Percentiles rank a stretch among this genome's conserved stretches.
Conservation (phyloP, 2,329 filamentous ascomycete species). For the Curvularia sp. region DNA sequence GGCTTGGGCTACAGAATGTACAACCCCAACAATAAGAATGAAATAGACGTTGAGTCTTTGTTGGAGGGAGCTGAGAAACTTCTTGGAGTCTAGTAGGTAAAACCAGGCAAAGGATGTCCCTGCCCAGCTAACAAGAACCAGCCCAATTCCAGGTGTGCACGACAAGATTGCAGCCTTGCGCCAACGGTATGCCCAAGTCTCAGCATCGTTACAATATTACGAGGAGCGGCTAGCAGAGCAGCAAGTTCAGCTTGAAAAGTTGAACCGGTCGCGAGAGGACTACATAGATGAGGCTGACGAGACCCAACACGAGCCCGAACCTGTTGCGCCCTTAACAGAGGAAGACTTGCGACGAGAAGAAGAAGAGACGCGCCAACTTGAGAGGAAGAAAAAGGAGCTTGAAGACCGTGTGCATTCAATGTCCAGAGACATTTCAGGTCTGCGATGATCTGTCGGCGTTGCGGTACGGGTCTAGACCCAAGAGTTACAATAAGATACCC, state of each 20-base stretch:
- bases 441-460: constrained; percentile 44
- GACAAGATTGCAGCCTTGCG: constrained; percentile 79
- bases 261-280: constrained; percentile 69
- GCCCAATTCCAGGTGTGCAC: constrained; percentile 76
- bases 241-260: constrained; percentile 72
- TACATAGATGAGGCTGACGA: constrained; percentile 64
- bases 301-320: constrained; percentile 50
- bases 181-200: constrained; percentile 73
- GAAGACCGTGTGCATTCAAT: constrained; percentile 72
- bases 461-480: constrained; percentile 4
- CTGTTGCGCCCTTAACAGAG: constrained; percentile 64
- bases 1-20: constrained; percentile 54
- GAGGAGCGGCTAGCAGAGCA: constrained; percentile 82
- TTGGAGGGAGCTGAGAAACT: constrained; percentile 89
- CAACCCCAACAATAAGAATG: constrained; percentile 64
- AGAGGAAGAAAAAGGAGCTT: constrained; percentile 67
- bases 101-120: too few relatives aligned
- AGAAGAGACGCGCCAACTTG: constrained; percentile 70
- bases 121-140: constrained; percentile 36
- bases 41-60: constrained; percentile 85
- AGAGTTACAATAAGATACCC: constrained; percentile 18
- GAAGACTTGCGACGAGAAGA: constrained; percentile 74
- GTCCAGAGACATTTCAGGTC: constrained; percentile 71
- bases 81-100: constrained; percentile 77
- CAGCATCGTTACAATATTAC: constrained; percentile 78